Percentiles rank a stretch among this genome's conserved stretches.
These are phyloP conservation scores for Lonicera japonica DNA, from an alignment of 129 eudicot genomes.

Conservation along the genomic window DNA sequence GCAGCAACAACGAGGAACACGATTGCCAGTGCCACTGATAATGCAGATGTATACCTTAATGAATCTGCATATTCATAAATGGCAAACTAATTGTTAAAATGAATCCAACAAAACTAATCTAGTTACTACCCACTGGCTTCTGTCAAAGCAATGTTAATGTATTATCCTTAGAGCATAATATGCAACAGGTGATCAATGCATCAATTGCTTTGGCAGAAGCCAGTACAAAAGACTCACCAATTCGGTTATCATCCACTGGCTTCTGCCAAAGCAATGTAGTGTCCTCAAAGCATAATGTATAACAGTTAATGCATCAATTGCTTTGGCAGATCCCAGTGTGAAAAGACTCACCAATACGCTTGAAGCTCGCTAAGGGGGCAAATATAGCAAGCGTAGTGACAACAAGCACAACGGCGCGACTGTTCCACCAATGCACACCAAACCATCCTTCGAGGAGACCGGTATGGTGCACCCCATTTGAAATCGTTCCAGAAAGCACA, in stretches of 20 bases:
- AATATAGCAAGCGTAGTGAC: constrained; percentile 19
- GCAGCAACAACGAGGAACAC: constrained; percentile 5
- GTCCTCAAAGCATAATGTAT: no score
- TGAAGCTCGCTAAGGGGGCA: constrained; percentile 27
- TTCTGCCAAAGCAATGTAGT: no score
- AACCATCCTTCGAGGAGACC: constrained; percentile 33
- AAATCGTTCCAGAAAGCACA: constrained; percentile 30
- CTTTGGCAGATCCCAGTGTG: no score
- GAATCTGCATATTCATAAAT: constrained; percentile 8
- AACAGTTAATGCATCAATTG: background rate
- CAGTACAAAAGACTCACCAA: no score
- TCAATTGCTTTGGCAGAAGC: no score
- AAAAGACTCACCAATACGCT: constrained; percentile 36
- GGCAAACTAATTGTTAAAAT: no score
- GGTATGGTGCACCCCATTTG: constrained; percentile 23
- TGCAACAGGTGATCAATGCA: no score
- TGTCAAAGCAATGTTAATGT: no score
- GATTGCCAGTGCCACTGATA: constrained; percentile 12
- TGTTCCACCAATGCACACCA: constrained; percentile 34
- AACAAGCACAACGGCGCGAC: constrained; percentile 28
- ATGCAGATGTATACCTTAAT: constrained; percentile 8
- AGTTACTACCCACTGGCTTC: no score
- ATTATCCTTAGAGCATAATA: no score
- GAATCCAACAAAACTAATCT: no score
- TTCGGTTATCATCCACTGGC: no score